Evolutionary conservation across 2,329 filamentous ascomycete genomes (phyloP), one percentile per base, ranked within the genome.

Genomic region (Alternaria tenuissima): DNA sequence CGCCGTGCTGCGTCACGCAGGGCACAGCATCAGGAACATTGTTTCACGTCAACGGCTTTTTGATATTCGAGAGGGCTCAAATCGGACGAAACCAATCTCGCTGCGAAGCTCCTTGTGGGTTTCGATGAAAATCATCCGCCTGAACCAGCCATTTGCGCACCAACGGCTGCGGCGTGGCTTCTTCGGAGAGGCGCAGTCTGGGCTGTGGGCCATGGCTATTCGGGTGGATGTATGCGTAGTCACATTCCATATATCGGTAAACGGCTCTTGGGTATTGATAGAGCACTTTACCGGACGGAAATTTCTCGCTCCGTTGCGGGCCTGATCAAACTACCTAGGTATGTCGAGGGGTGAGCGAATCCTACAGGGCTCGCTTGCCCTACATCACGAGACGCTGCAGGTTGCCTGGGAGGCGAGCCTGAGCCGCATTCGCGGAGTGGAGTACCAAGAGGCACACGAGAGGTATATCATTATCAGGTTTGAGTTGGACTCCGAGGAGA

Each of bases 271-370:
- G 58, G 55, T 55, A 49, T 58, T 53, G 46, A 60, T 53, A 63
- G 47, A 51, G 65, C 59, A 66, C 48, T 59, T 64, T 55, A 65
- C 58, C 57, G 61, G 61, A 68, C 72, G 72, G 71, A 75, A 72
- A 70, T 72, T 72, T 72, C 57, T 69, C 55, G 60, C 64, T 75
- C 72, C 72, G 72, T 62, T 38, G 62, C 56, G 64, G 62, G 59
- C 58, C 63, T 61, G 57, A 59, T 26, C n/a, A 56, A 44, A 36
- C 28, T 32, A 56, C 36, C 63, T 26, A 38, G 22, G 52, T 24
- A 55, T 48, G 47, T 24, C 51, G 22, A 57, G 39, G 36, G 43
- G 54, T 53, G 57, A 60, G 62, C 54, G 59, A 46, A 66, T 62
- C 57, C 59, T 63, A 47, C 64, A 64, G 59, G 57, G 61, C 57